Evolutionary conservation across 495 filamentous ascomycete genomes (phyloP), one percentile per base, ranked within the genome.

Genomic region (Amorphotheca resinae): DNA sequence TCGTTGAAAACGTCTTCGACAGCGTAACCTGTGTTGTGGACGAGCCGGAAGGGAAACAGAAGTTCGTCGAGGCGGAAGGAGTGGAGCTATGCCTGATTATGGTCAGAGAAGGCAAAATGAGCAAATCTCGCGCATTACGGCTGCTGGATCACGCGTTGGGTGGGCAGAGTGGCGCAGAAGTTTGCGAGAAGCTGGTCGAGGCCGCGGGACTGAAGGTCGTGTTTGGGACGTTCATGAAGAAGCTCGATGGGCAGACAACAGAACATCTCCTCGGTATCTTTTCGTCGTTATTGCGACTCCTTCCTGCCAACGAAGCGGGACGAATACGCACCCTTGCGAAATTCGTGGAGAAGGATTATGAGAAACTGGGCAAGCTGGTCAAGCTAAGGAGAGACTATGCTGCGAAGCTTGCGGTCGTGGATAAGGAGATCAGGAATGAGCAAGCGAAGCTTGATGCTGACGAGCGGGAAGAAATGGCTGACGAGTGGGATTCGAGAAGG

Each of bases 241-340:
- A 82, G 63, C 70, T 74, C 65, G 82, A 91, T 52, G 62, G 57
- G 18, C 66, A 76, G 53, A 74, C 72, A 2, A 79, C 75, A 0
- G 89, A 95, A 54, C 93, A 95, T 53, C 64, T 99, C 7, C 68
- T 99, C 28, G 84, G 86, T 12, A 87, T 96, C 6, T 87, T 96
- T 41, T 77, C 84, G 1, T 82, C 83, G 0, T 69, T 99, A 55
- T 69, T 99, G 1, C 80, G 87, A 12, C 68, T 76, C 1, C 57
- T 99, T 1, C 87, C 86, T 0, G 82, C 76, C 3, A 76, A 85
- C n/a, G 84, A 81, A 9, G 68, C 83, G 0, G 65, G 75, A n/a
- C 70, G 91, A 1, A 87, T 95, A 22, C 73, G 91, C 1, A 73
- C 82, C 4, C 70, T 96, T 0, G 91, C 87, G 2, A 99, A 99